Base-by-base conservation (phyloP, 1,284 basidiomycete species). In the Grifola frondosa region DNA sequence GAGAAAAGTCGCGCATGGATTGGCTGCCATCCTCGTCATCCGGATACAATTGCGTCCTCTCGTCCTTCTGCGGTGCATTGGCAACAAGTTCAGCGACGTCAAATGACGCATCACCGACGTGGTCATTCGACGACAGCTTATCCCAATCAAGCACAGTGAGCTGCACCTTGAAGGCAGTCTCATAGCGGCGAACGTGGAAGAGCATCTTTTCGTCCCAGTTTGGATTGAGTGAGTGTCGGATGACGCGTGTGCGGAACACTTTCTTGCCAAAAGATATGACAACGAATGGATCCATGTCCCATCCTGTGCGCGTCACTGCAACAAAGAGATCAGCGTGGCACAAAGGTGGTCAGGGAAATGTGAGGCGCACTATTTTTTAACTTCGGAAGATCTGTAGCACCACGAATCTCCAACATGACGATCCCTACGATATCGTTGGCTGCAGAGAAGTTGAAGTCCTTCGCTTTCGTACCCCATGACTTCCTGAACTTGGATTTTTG, bases 251-350 rank as follows among this genome's bases (percentile, higher is more conserved):
- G 4, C 95, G 79, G 70, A 97, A 98, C 9, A 98, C 91, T 66
- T 97, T 97, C 68, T 96, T 95, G 26, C 94, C 91, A 54, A 99
- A 98, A 3, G 91, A 94, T 52, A 95, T 81, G 52, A 99, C 93
- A 12, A 93, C 89, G 59, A 97, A 98, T 0, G 94, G 94, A 58
- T 99, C 94, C 94, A 98, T 98, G 61, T 98, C 95, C 80, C 85
- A 94, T 0, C 88, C 88, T 0, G 80, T 88, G 3, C 87, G 78
- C 3, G 84, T 91, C 78, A 91, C 88, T 89, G 48, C 3, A 26
- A 12, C 11, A 13, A 2, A 13, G 23, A 49, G 28, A 52, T 42
- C 22, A 45, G 41, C 40, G n/a, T n/a, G n/a, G n/a, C n/a, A n/a
- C n/a, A n/a, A n/a, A n/a, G n/a, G n/a, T n/a, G n/a, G n/a, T n/a